These are phyloP conservation scores for Staphylotrichum tortipilum DNA, from an alignment of 495 filamentous ascomycete species.

Conservation along the genomic window DNA sequence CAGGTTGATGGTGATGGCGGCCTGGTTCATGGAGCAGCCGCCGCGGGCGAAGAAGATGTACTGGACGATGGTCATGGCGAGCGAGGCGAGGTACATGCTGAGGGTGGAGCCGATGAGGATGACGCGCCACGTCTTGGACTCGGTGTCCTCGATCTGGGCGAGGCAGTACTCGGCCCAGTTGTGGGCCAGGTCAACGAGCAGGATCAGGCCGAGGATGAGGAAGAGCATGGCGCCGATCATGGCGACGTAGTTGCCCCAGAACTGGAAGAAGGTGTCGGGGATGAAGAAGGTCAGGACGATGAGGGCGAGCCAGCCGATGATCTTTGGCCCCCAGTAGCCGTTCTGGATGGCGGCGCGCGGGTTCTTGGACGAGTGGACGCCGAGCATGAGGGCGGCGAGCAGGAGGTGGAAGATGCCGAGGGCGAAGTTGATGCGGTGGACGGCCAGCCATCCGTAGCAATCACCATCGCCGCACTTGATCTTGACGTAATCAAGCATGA, in stretches of 20 bases:
- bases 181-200: conserved; percentile 91
- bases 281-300: conserved; percentile 92
- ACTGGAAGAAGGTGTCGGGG: conserved; percentile 87
- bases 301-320: conserved; percentile 76
- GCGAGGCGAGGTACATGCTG: conserved; percentile 81
- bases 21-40: conserved; percentile 92
- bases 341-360: conserved; percentile 86
- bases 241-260: conserved; percentile 92
- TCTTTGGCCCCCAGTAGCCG: conserved; percentile 76
- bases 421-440: conserved; percentile 95
- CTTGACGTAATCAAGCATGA: conserved; percentile 90
- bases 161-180: conserved; percentile 97
- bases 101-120: conserved; percentile 87
- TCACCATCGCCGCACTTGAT: conserved; percentile 84
- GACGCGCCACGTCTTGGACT: conserved; percentile 74
- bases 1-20: conserved; percentile 68
- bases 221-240: conserved; percentile 86
- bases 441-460: conserved; percentile 91
- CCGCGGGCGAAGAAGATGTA: conserved; percentile 88
- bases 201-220: conserved; percentile 81
- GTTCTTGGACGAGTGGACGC: conserved; percentile 79
- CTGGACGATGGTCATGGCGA: conserved; percentile 93
- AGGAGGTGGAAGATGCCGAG: conserved; percentile 89
- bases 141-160: conserved; percentile 80
- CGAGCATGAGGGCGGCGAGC: conserved; percentile 73